Base-by-base conservation (phyloP, 805 yeast species). In the Metschnikowia chrysomelidarum region DNA sequence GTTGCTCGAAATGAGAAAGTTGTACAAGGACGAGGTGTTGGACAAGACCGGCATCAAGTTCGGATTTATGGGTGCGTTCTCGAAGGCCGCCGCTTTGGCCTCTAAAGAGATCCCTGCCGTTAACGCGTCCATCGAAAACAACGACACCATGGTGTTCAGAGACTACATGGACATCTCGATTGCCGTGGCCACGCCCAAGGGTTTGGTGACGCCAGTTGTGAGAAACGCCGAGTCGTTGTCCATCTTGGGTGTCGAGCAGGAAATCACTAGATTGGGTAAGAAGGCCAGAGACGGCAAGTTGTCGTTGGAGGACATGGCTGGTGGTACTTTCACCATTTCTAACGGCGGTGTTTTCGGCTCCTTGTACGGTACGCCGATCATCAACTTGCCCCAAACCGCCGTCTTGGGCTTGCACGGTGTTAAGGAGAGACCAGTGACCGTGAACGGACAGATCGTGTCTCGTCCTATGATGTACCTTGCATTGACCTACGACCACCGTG, bases 391-490 rank as follows among this genome's bases (percentile, higher is more conserved):
- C 36, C 98, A 93, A 73, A 88, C 96, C 41, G 97, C 98, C 28
- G 98, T 93, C 16, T 76, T 93, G 53, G 98, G 98, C 53, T 78
- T 93, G 60, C 98, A 93, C 57, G 98, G 97, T 67, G 84, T 87
- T 53, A 93, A 93, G 74, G 91, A 93, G 66, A 88, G 98, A 75
- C 93, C 98, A 28, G 96, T 93, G 42, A 91, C 91, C 41, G 88
- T 93, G 41, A 82, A 93, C 53, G 98, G 98, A 37, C 89, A 91
- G 75, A 76, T 93, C 53, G 98, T 86, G 51, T 77, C 91, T 28
- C 85, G 98, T 75, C 98, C 98, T 63, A 91, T 93, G 98, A 93
- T 93, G 98, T 93, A 93, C 78, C 71, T 93, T 57, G 98, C 98
- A 36, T 82, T 93, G 65, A 91, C 98, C 40, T 93, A 93, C 66